These are phyloP conservation scores for Cyberlindnera maritima DNA, from an alignment of 805 yeast species.

Conservation along the genomic window DNA sequence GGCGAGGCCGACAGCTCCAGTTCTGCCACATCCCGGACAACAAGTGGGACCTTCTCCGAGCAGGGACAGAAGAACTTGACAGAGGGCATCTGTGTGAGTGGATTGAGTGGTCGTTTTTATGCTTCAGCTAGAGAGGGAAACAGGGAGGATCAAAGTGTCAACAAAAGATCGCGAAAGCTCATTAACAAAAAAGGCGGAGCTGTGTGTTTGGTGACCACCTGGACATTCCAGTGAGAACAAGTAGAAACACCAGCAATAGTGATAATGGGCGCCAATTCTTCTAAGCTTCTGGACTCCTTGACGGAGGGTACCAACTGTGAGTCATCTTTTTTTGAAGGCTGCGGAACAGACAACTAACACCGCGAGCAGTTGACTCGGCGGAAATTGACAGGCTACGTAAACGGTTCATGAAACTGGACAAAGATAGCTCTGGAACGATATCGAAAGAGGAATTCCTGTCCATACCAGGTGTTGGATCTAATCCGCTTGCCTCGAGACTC, in stretches of 20 bases:
- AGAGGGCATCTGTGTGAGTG: not conserved
- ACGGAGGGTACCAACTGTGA: constrained; percentile 77
- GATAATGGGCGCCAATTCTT: constrained; percentile 54
- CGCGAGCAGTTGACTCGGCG: constrained; percentile 63
- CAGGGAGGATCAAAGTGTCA: not conserved
- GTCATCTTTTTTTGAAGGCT: constrained; percentile 19
- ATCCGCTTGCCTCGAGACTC: constrained; percentile 85
- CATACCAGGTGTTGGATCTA: constrained; percentile 88
- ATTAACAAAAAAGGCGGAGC: not conserved
- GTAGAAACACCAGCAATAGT: not conserved
- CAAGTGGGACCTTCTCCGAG: constrained; percentile 20
- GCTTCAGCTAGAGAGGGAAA: not conserved
- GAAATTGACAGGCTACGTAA: constrained; percentile 90
- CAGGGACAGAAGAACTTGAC: constrained; percentile 28
- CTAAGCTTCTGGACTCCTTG: constrained; percentile 61
- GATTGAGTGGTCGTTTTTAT: not conserved
- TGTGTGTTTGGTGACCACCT: not conserved
- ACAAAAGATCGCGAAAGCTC: not conserved
- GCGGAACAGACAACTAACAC: constrained; percentile 1
- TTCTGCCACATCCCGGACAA: constrained; percentile 2
- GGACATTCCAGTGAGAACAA: not conserved
- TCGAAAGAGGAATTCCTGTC: constrained; percentile 87
- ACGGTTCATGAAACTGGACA: constrained; percentile 92
- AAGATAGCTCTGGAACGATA: constrained; percentile 88
- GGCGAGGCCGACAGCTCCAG: constrained; percentile 22